Evolutionary conservation across 108 stramenopile species (phyloP), one percentile per base, ranked within the genome.

Genomic region (Cyclotella kingstonii): DNA sequence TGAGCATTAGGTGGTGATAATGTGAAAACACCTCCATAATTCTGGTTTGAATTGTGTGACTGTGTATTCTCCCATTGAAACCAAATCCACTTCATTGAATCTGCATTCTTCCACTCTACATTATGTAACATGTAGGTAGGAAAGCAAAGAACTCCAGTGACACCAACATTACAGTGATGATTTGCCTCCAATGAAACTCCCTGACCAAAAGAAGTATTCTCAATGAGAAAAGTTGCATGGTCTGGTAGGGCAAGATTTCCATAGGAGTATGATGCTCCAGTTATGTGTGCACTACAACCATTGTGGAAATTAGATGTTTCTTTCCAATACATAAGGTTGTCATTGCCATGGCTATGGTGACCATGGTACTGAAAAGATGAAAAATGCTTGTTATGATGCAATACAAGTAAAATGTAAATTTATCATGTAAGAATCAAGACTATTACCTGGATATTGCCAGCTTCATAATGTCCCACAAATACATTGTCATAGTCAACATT

Each of bases 391-490:
- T 47, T 9, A 19, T 47, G 46, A 8, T 14, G 9, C 7, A 33
- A 33, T 27, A 54, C 9, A 54, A 9, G 25, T 31, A n/a, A 30
- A 14, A 54, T 33, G 8, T 30, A 8, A 25, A 66, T 42, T 30
- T 12, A 52, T 28, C 65, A 47, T 17, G 15, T 15, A 47, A 9
- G 15, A 15, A 47, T 8, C 7, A 19, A 17, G 14, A 31, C 7
- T 34, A 21, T 36, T 51, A 51, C 44, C 39, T 57, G 54, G 23
- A 68, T 56, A 60, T 82, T 73, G 7, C 77, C 81, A 9, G 65
- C 77, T 19, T 62, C 60, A 31, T 84, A 84, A 42, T 84, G 83
- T 3, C 83, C 83, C 44, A 84, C 83, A 66, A 84, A 84, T 25
- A 51, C 64, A 63, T 81, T 84, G 40, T 59, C 65, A 29, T 84